A percentile compares a stretch with the other conserved stretches of the same genome.
Evolutionary conservation across 2,329 filamentous ascomycete genomes (phyloP).

Genomic region (Cryoendolithus antarcticus): DNA sequence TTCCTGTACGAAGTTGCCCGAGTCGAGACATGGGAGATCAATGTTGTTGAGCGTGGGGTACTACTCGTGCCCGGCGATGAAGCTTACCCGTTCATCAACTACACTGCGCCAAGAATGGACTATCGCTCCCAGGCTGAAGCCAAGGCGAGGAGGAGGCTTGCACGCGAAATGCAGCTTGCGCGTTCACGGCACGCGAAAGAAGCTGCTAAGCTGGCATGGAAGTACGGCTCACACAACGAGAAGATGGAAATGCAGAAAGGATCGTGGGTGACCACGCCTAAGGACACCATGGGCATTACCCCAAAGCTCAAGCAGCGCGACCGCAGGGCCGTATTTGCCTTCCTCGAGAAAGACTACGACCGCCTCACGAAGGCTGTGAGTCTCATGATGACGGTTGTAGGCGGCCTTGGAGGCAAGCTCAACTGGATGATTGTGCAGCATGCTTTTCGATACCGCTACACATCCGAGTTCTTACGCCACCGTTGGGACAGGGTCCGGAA

Average conservation of each 20-base stretch:
- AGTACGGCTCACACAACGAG: too few relatives aligned
- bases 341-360: conserved; percentile 16
- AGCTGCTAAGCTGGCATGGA: neutral
- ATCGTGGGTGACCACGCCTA: neutral
- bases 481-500: conserved; percentile 23
- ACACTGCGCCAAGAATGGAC: conserved; percentile 3
- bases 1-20: conserved; percentile 7
- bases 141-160: neutral
- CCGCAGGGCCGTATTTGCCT: conserved; percentile 8
- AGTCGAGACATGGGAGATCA: conserved; percentile 8
- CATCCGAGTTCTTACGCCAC: conserved; percentile 26
- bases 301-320: conserved; percentile 11
- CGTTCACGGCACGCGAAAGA: too few relatives aligned
- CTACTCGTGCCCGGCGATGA: too few relatives aligned
- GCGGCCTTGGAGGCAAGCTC: conserved; percentile 23
- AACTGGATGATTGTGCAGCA: conserved; percentile 32
- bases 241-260: neutral
- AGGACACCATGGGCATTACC: neutral
- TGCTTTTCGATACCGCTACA: conserved; percentile 25
- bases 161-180: neutral
- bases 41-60: conserved; percentile 1
- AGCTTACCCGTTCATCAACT: conserved; percentile 8
- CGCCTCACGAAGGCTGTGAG: conserved; percentile 22
- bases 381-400: conserved; percentile 21
- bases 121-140: neutral